Conservation (phyloP, 345 rosid genomes). For the Odontarrhena argentea region DNA sequence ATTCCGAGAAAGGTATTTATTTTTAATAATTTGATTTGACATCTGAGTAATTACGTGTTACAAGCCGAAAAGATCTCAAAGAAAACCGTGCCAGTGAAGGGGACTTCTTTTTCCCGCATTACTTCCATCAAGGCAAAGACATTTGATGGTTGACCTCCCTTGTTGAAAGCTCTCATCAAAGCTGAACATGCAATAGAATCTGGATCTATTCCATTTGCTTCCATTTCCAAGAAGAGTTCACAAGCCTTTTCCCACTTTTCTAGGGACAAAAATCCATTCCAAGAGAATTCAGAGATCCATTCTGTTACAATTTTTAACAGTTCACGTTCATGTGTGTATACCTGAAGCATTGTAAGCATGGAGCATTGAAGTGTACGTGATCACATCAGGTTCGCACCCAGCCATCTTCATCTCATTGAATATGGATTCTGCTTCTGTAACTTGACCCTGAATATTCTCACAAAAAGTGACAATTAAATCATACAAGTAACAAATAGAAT, state of each 20-base stretch:
- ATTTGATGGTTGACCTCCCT: constrained; percentile 69
- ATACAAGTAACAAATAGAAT: not conserved
- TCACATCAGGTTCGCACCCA: constrained; percentile 74
- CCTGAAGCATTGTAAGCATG: constrained; percentile 76
- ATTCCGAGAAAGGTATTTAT: constrained; percentile 38
- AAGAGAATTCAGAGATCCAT: constrained; percentile 35
- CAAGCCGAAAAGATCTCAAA: constrained; percentile 85
- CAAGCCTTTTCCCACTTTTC: constrained; percentile 74
- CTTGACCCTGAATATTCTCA: constrained; percentile 54
- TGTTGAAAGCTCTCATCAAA: constrained; percentile 87
- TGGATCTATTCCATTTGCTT: constrained; percentile 56
- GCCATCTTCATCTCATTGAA: constrained; percentile 71
- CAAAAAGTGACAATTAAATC: constrained; percentile 8
- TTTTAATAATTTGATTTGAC: not conserved
- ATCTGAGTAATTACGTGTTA: constrained; percentile 61
- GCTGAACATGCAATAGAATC: constrained; percentile 79
- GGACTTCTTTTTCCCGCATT: constrained; percentile 65
- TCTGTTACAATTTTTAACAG: constrained; percentile 18
- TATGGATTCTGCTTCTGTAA: constrained; percentile 75
- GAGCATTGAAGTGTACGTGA: constrained; percentile 79
- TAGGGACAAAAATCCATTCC: constrained; percentile 40
- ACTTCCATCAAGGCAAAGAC: constrained; percentile 64
- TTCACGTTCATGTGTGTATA: constrained; percentile 20
- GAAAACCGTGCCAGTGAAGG: constrained; percentile 64
- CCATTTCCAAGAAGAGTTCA: constrained; percentile 77